phyloP scores from a whole-genome alignment of 2,329 filamentous ascomycete species.

The Coniochaeta sp. region DNA sequence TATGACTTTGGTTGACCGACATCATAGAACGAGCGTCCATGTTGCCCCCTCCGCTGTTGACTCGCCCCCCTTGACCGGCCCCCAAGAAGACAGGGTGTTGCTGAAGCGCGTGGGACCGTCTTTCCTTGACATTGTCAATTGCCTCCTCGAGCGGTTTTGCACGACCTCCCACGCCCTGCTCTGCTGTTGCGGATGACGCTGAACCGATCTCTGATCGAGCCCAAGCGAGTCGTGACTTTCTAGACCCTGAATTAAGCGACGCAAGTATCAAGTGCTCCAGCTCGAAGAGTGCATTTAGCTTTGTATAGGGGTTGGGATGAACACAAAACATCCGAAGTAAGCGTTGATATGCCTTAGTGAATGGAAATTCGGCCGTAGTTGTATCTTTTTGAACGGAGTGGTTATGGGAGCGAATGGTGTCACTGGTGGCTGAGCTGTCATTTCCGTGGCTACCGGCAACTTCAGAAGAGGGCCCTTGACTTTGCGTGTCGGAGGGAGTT shows the following conservation, averaged over 20 bases:
- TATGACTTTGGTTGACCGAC: constrained; percentile 44
- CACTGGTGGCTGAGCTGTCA: constrained; percentile 32
- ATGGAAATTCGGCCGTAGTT: constrained; percentile 62
- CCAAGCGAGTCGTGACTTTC: constrained; percentile 28
- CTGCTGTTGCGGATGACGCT: constrained; percentile 15
- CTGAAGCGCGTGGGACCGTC: constrained; percentile 51
- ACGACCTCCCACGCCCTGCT: constrained; percentile 14
- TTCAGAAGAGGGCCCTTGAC: constrained; percentile 23
- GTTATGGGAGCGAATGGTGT: constrained; percentile 25
- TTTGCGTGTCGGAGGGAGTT: constrained; percentile 16
- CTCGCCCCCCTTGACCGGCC: constrained; percentile 18
- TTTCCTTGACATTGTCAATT: constrained; percentile 63
- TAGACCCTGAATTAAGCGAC: constrained; percentile 54
- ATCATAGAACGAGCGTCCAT: constrained; percentile 41
- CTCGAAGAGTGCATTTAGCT: constrained; percentile 76
- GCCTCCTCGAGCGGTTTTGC: constrained; percentile 53
- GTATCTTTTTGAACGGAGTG: constrained; percentile 22
- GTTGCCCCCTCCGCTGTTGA: constrained; percentile 25
- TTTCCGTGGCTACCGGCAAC: constrained; percentile 29
- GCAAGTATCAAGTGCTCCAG: constrained; percentile 76
- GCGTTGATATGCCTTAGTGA: constrained; percentile 69
- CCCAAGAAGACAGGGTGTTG: constrained; percentile 20
- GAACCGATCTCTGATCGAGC: constrained; percentile 19
- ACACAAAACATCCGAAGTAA: constrained; percentile 82
- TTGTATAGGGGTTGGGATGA: constrained; percentile 79